Base-by-base conservation (phyloP, 345 rosid species). In the Eucalyptus curtisii region DNA sequence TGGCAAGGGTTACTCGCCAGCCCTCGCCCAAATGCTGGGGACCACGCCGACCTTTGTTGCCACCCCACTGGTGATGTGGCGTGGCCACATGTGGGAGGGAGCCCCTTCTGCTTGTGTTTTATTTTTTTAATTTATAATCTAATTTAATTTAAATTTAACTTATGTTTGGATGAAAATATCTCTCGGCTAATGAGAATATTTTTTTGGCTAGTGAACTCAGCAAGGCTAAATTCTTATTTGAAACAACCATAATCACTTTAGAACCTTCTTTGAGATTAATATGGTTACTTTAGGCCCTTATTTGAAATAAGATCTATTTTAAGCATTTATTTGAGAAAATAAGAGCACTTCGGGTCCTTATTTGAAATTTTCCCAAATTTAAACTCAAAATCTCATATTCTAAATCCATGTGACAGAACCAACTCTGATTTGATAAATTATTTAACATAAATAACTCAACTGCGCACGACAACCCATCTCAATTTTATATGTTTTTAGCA, bases 261-360 rank as follows among this genome's bases (percentile, higher is more conserved):
- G 0, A 2, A 2, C 24, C 0, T 19, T 52, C 0, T 52, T 52
- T 3, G 8, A 52, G 2, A 17, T 0, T 0, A 0, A 52, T 52
- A 52, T 52, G 4, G 1, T 52, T 52, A 7, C 0, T 52, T 52
- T 52, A 52, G 4, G 0, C 55, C 4, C 0, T 52, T 52, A 1
- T 52, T 52, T 52, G 0, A 52, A 52, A 52, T 52, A 52, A 52
- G 22, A 52, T 52, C 0, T 52, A 52, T 52, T 52, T 52, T 52
- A 52, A 0, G 55, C 3, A 52, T 52, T 52, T 52, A 17, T 3
- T 52, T 52, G 0, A 52, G 1, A 52, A 52, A 52, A 52, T 17
- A 52, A 52, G 24, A 0, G 22, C 55, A 52, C 0, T 52, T 52
- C 1, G 24, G 24, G 3, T 52, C 4, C 10, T 52, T 52, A 52